Evolutionary conservation across 371 early-diverging fungal genomes (phyloP).

Genomic region (Homolaphlyctis polyrhiza): DNA sequence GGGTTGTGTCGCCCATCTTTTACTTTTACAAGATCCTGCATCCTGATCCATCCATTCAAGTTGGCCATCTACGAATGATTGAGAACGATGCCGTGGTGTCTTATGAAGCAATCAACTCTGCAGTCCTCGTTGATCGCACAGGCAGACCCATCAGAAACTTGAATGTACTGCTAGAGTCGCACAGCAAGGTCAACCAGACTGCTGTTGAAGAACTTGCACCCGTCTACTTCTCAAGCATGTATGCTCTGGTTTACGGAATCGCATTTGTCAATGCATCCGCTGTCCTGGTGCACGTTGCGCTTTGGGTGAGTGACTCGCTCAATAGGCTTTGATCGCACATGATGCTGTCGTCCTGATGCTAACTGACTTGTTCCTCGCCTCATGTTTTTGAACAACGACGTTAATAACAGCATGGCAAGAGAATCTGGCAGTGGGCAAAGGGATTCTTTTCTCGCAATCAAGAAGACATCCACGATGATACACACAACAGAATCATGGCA

Average conservation of each 20-base stretch:
- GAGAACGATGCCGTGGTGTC: background rate
- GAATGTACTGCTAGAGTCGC: too few relatives aligned
- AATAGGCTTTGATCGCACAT: too few relatives aligned
- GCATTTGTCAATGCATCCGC: constrained; percentile 17
- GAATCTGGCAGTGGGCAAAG: constrained; percentile 4
- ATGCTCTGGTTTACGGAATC: constrained; percentile 1
- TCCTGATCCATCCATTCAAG: too few relatives aligned
- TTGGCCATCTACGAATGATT: background rate
- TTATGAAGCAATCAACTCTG: background rate
- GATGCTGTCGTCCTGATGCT: too few relatives aligned
- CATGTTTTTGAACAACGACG: background rate
- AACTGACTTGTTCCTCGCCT: background rate
- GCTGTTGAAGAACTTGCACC: constrained; percentile 30
- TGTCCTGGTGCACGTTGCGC: constrained; percentile 20
- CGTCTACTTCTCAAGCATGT: background rate
- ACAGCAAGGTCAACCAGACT: constrained; percentile 47
- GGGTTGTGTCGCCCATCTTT: background rate
- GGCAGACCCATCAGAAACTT: constrained; percentile 53
- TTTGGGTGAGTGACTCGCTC: constrained; percentile 23
- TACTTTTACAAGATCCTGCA: background rate
- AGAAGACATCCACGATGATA: background rate
- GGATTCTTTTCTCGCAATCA: background rate
- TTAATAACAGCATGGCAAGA: constrained; percentile 8
- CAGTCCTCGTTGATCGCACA: constrained; percentile 41
- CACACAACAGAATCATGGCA: constrained; percentile 16